Evolutionary conservation across 495 filamentous ascomycete species (phyloP).

Genomic region (Trichocladium uniseriatum): DNA sequence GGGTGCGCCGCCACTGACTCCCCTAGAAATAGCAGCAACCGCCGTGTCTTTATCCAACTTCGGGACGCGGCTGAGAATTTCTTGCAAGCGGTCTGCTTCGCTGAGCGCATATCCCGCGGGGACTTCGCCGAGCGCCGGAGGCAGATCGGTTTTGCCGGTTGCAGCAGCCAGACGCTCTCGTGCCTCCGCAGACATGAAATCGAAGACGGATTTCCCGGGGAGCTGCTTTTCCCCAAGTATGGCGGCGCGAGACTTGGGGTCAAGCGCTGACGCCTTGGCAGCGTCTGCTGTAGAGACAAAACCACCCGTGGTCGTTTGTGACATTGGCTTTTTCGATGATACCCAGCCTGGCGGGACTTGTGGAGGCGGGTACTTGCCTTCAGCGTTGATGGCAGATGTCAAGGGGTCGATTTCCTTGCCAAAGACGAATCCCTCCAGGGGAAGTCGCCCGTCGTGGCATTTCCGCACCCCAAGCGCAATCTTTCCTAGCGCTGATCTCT

Average conservation of each 20-base stretch:
- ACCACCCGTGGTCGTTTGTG: slow-evolving; percentile 24
- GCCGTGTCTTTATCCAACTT: slow-evolving; percentile 65
- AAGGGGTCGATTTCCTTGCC: slow-evolving; percentile 47
- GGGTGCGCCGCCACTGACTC: slow-evolving; percentile 67
- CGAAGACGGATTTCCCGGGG: slow-evolving; percentile 90
- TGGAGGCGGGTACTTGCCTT: slow-evolving; percentile 64
- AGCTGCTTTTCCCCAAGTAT: slow-evolving; percentile 74
- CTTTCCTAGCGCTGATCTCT: slow-evolving; percentile 53
- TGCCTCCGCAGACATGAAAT: slow-evolving; percentile 76
- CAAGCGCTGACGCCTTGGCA: slow-evolving; percentile 63
- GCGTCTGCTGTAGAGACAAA: slow-evolving; percentile 67
- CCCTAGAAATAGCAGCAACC: slow-evolving; percentile 63
- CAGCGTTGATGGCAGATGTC: slow-evolving; percentile 42
- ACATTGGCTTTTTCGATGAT: slow-evolving; percentile 47
- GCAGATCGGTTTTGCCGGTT: slow-evolving; percentile 68
- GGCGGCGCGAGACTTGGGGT: slow-evolving; percentile 70
- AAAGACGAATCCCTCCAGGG: slow-evolving; percentile 77
- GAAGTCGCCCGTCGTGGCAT: slow-evolving; percentile 82
- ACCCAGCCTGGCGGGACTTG: slow-evolving; percentile 69
- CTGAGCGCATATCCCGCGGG: slow-evolving; percentile 53
- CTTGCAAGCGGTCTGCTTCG: slow-evolving; percentile 48
- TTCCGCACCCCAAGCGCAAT: slow-evolving; percentile 53
- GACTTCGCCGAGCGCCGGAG: slow-evolving; percentile 65
- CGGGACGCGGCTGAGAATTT: slow-evolving; percentile 56
- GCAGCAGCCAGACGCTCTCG: slow-evolving; percentile 66